A percentile compares a stretch with the other conserved stretches of the same genome.
These are phyloP conservation scores for Closterium sp. DNA, from an alignment of 139 green algal genomes.

Conservation along the genomic window DNA sequence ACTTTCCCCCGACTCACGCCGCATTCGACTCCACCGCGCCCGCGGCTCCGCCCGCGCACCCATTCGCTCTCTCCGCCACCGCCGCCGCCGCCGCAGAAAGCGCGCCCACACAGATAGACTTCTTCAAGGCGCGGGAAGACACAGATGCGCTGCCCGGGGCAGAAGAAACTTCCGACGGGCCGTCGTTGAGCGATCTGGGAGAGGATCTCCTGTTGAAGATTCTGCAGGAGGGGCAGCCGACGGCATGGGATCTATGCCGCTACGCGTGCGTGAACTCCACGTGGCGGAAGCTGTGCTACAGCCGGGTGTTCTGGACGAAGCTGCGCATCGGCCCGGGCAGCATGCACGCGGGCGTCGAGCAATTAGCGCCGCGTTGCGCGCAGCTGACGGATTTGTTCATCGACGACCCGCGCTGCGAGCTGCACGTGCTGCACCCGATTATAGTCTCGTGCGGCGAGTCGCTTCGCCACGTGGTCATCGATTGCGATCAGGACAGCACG, in stretches of 20 bases:
- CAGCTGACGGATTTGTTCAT: conserved; percentile 15
- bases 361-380: not conserved
- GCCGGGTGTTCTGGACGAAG: conserved; percentile 11
- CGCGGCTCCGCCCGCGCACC: not conserved
- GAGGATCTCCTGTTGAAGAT: conserved; percentile 19
- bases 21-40: not conserved
- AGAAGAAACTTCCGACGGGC: not conserved
- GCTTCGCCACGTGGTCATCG: conserved; percentile 12
- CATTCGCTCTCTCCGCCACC: not conserved
- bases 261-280: conserved; percentile 14
- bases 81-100: not conserved
- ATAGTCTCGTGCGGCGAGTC: conserved; percentile 6
- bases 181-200: conserved; percentile 4
- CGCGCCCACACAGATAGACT: not conserved
- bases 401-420: conserved; percentile 36
- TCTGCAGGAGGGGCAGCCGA: not conserved
- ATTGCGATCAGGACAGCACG: conserved; percentile 38
- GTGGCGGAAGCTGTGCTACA: conserved; percentile 25
- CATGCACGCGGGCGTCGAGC: conserved; percentile 4
- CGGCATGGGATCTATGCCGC: not conserved
- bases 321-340: not conserved
- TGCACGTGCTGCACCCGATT: conserved; percentile 38
- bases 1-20: not conserved
- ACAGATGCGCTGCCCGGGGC: not conserved
- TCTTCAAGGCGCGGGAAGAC: not conserved